A percentile compares a stretch with the other conserved stretches of the same genome.
phyloP scores from a whole-genome alignment of 345 rosid species.

The Linum trigynum region DNA sequence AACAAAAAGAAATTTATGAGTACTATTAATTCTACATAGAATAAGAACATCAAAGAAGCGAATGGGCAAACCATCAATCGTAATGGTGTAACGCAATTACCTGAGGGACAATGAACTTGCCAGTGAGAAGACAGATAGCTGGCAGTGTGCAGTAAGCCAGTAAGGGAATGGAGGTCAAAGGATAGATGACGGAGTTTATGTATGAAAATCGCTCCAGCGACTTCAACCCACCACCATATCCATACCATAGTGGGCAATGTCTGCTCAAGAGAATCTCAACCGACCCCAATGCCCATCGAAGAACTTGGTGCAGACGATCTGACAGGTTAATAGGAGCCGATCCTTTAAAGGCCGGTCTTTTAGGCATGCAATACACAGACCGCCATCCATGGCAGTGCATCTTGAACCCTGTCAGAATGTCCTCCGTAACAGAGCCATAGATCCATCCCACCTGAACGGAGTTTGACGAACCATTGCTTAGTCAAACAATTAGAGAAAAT shows the following conservation, averaged over 20 bases:
- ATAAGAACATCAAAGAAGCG: too few species aligned
- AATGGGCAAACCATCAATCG: too few species aligned
- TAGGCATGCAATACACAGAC: constrained; percentile 83
- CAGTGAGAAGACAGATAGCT: constrained; percentile 87
- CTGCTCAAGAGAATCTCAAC: constrained; percentile 94
- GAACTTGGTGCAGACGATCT: too few species aligned
- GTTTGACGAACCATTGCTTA: constrained; percentile 82
- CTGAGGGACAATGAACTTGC: constrained; percentile 95
- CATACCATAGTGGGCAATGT: constrained; percentile 40
- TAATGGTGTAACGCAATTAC: constrained; percentile 23
- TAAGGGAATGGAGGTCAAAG: too few species aligned
- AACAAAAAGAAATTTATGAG: constrained; percentile 2
- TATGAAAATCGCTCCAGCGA: constrained; percentile 73
- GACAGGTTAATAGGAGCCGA: too few species aligned
- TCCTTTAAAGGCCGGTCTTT: too few species aligned
- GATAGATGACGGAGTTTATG: too few species aligned
- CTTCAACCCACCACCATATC: constrained; percentile 75
- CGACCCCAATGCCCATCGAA: constrained; percentile 18
- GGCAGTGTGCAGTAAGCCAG: constrained; percentile 76
- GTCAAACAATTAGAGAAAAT: constrained; percentile 7
- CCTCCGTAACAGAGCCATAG: too few species aligned
- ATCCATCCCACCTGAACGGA: constrained; percentile 73
- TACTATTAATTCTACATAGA: too few species aligned
- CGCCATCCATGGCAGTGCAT: constrained; percentile 86
- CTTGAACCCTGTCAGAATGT: too few species aligned